Evolutionary conservation across 2,329 filamentous ascomycete species (phyloP).

Genomic region (Fusarium bactridioides): DNA sequence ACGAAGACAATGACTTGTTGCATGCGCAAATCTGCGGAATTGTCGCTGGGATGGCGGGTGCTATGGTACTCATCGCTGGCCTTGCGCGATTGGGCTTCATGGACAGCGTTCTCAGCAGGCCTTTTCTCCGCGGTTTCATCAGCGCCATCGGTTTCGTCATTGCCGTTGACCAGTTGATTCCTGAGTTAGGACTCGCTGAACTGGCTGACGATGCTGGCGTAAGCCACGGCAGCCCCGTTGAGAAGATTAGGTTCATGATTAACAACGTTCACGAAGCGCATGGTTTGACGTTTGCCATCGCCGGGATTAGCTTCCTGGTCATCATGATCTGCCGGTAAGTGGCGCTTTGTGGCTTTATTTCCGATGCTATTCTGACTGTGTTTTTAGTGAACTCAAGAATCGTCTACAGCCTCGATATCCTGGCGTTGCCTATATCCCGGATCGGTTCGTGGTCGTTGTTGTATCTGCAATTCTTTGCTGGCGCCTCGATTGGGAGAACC

Average conservation of each 20-base stretch:
- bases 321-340: conserved; percentile 89
- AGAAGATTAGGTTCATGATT: conserved; percentile 84
- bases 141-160: conserved; percentile 97
- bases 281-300: conserved; percentile 77
- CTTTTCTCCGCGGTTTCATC: conserved; percentile 94
- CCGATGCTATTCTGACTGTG: not conserved
- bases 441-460: conserved; percentile 89
- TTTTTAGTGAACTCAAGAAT: conserved; percentile 77
- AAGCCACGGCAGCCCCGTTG: conserved; percentile 83
- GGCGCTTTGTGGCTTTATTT: not conserved
- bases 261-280: conserved; percentile 73
- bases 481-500: conserved; percentile 76
- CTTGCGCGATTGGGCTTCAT: conserved; percentile 87
- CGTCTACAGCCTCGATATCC: conserved; percentile 81
- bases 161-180: conserved; percentile 91
- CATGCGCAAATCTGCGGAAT: conserved; percentile 89
- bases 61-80: conserved; percentile 87
- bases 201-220: conserved; percentile 71
- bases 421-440: conserved; percentile 85
- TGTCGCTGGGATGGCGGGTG: conserved; percentile 85
- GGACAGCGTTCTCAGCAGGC: conserved; percentile 91
- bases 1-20: conserved; percentile 68
- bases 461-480: conserved; percentile 83
- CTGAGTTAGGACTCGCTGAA: conserved; percentile 80
- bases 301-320: conserved; percentile 80